Evolutionary conservation across 2,329 filamentous ascomycete genomes (phyloP), one percentile per base, ranked within the genome.

Genomic region (Aspergillus pseudonomiae): DNA sequence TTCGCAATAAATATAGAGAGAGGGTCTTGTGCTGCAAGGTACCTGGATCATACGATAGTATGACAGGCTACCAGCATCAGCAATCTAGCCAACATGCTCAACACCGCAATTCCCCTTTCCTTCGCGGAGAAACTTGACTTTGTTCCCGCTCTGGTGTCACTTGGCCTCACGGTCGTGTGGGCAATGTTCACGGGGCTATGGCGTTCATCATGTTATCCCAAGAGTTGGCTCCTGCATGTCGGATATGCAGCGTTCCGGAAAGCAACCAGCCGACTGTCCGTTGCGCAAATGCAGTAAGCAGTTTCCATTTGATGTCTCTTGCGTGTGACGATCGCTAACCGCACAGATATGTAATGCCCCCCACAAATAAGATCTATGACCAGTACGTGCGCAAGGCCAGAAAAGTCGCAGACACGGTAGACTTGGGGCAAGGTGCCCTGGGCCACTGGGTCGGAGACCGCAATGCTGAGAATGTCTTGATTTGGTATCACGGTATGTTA

Each of bases 371-470:
- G 41, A 67, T 73, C 41, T 79, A 79, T 55, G 65, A 75, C 26
- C 61, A 41, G 4, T 75, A 71, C 36, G 63, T 71, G 32, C 71
- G 72, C 57, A 67, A 72, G 57, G 61, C 65, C 5, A 65, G 71
- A 36, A 59, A 70, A 28, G 50, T 67, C n/a, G 62, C 73, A 1
- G 64, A 75, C 26, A 71, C 72, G 0, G 74, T 79, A 19, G 65
- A 74, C 3, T 66, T 80, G 26, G 69, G 71, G 4, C 66, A 76
- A 26, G 78, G 77, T 4, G 77, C 73, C 0, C 63, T 68, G 34
- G 77, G 77, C 11, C 77, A 80, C 58, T 80, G 78, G 78, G 56
- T 80, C 4, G 78, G 78, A 0, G 70, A 78, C 45, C 70, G 64
- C 36, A 68, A 75, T 61, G 76, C 78, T 10, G 72, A 75, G 41